A percentile compares a stretch with the other conserved stretches of the same genome.
Evolutionary conservation across 148 eudicot species (phyloP).

Genomic region (Cornus controversa): DNA sequence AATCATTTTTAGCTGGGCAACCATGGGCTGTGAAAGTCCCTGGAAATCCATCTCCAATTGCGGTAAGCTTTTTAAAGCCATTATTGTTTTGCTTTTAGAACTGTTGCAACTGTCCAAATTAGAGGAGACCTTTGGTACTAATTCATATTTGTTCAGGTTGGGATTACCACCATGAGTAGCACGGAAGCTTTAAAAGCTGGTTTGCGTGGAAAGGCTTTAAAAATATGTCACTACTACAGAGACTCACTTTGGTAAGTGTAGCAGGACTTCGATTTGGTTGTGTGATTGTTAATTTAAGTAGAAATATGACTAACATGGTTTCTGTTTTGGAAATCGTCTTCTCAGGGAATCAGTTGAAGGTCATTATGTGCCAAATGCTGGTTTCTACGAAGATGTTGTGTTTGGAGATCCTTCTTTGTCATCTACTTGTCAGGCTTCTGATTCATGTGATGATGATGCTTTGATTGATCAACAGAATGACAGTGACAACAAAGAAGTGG

Average conservation of each 20-base stretch:
- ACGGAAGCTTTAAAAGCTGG: slow-evolving; percentile 81
- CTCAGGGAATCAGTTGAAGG: slow-evolving; percentile 82
- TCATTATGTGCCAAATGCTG: slow-evolving; percentile 76
- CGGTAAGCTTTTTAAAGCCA: slow-evolving; percentile 41
- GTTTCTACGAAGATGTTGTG: slow-evolving; percentile 71
- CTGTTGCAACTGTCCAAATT: slow-evolving; percentile 1
- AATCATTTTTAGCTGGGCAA: slow-evolving; percentile 75
- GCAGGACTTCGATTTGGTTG: not conserved
- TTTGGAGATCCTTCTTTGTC: slow-evolving; percentile 68
- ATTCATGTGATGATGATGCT: slow-evolving; percentile 44
- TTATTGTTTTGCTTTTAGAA: not conserved
- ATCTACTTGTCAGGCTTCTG: slow-evolving; percentile 35
- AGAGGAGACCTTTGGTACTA: not conserved
- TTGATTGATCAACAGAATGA: slow-evolving; percentile 36
- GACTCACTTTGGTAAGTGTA: slow-evolving; percentile 73
- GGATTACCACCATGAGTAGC: slow-evolving; percentile 78
- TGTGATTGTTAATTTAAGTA: not conserved
- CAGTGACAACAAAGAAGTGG: slow-evolving; percentile 30
- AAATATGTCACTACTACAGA: slow-evolving; percentile 61
- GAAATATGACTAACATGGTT: not conserved
- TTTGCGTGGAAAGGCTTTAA: slow-evolving; percentile 85
- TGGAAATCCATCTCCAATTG: slow-evolving; percentile 87
- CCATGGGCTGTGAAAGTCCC: slow-evolving; percentile 94
- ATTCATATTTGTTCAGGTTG: slow-evolving; percentile 49
- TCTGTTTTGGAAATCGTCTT: slow-evolving; percentile 10